Evolutionary conservation across 805 yeast genomes (phyloP).

Genomic region (Citeromyces matritensis): DNA sequence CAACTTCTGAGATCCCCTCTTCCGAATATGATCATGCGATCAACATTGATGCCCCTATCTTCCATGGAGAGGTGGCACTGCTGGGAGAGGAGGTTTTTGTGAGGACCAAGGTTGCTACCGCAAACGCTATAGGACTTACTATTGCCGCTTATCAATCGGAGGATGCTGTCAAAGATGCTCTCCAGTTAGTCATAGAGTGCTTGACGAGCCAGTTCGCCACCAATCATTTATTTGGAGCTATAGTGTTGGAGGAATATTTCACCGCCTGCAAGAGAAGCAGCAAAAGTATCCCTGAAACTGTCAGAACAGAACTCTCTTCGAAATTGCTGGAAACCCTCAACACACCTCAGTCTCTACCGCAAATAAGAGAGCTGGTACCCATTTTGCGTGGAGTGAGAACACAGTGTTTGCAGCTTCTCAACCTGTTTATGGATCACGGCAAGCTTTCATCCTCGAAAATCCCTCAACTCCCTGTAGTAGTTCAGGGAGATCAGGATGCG

Average conservation of each 20-base stretch:
- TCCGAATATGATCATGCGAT: conserved; percentile 43
- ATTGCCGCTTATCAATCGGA: conserved; percentile 30
- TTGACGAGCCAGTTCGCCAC: conserved; percentile 59
- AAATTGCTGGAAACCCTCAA: conserved; percentile 21
- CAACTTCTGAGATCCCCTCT: conserved; percentile 21
- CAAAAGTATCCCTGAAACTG: conserved; percentile 5
- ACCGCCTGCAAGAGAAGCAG: conserved; percentile 10
- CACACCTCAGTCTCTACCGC: conserved; percentile 22
- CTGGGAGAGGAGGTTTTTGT: conserved; percentile 66
- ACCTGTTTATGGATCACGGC: conserved; percentile 65
- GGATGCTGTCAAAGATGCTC: conserved; percentile 21
- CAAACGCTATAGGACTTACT: conserved; percentile 60
- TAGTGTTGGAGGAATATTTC: conserved; percentile 61
- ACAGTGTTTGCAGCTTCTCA: conserved; percentile 71
- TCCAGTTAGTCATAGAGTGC: conserved; percentile 21
- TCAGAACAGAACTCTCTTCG: conserved; percentile 12
- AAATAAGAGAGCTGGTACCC: conserved; percentile 77
- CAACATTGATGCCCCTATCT: conserved; percentile 87
- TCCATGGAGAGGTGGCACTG: conserved; percentile 79
- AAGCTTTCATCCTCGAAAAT: conserved; percentile 54
- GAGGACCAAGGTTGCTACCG: conserved; percentile 61
- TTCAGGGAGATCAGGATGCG: conserved; percentile 88
- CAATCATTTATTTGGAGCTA: conserved; percentile 57
- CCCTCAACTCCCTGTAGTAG: conserved; percentile 78
- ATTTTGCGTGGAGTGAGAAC: conserved; percentile 73